phyloP scores from a whole-genome alignment of 495 filamentous ascomycete genomes.

The Aspergillus mulundensis region DNA sequence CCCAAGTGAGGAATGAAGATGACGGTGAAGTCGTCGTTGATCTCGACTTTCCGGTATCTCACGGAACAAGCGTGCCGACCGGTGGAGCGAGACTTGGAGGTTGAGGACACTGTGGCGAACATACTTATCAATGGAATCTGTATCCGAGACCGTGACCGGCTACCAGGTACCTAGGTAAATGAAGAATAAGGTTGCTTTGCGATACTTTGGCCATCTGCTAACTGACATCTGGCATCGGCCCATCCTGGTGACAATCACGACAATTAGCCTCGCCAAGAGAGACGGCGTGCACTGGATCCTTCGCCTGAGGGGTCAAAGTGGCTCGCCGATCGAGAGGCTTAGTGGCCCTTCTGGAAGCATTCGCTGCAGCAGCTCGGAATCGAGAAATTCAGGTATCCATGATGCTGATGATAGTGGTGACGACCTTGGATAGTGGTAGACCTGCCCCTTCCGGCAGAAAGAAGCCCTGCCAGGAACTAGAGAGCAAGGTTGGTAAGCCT shows the following conservation, averaged over 20 bases:
- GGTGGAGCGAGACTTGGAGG: neutral
- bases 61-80: neutral
- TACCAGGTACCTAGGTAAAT: too few species aligned
- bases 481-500: neutral
- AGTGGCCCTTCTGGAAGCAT: conserved; percentile 23
- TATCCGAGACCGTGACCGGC: too few species aligned
- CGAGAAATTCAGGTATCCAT: neutral
- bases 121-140: neutral
- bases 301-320: conserved; percentile 15
- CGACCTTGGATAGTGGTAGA: neutral
- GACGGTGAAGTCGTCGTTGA: neutral
- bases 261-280: conserved; percentile 1
- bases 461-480: neutral
- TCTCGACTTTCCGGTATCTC: neutral
- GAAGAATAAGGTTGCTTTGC: neutral
- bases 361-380: conserved; percentile 18
- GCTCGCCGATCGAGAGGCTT: conserved; percentile 22
- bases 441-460: neutral
- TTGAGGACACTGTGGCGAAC: neutral
- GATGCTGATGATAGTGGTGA: neutral
- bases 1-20: neutral
- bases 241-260: conserved; percentile 4
- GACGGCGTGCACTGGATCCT: conserved; percentile 2
- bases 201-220: conserved; percentile 4
- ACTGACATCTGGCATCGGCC: neutral